These are phyloP conservation scores for Albugo candida DNA, from an alignment of 352 stramenopile species.

Conservation along the genomic window DNA sequence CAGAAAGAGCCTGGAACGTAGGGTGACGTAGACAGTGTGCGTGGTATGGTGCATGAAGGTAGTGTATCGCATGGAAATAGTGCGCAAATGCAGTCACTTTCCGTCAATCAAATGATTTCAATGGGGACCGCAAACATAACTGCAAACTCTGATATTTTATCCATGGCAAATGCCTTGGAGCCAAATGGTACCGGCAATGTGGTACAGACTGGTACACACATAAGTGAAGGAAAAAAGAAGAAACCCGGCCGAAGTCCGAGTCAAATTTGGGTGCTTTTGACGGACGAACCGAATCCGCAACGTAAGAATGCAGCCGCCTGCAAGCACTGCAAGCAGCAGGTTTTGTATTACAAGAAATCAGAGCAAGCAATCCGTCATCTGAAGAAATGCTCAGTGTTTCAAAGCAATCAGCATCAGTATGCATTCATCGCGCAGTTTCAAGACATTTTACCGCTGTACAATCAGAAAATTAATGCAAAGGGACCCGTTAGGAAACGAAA, in stretches of 20 bases:
- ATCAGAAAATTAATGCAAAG: slow-evolving; percentile 66
- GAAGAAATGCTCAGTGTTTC: slow-evolving; percentile 62
- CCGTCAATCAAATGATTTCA: too few species aligned
- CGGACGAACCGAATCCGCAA: slow-evolving; percentile 59
- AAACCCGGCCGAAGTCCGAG: slow-evolving; percentile 39
- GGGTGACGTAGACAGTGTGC: too few species aligned
- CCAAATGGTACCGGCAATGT: too few species aligned
- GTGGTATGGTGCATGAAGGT: too few species aligned
- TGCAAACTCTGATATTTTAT: too few species aligned
- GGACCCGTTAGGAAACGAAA: slow-evolving; percentile 34
- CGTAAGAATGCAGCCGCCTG: slow-evolving; percentile 49
- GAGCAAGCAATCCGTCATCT: slow-evolving; percentile 67
- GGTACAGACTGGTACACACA: too few species aligned
- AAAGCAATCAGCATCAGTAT: slow-evolving; percentile 67
- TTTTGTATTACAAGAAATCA: slow-evolving; percentile 77
- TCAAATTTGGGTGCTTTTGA: slow-evolving; percentile 67
- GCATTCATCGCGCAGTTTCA: slow-evolving; percentile 61
- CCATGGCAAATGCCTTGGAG: too few species aligned
- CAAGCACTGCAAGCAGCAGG: slow-evolving; percentile 74
- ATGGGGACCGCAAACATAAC: too few species aligned
- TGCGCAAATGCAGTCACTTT: too few species aligned
- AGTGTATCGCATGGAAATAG: too few species aligned
- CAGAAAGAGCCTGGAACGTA: too few species aligned
- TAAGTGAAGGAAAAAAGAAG: slow-evolving; percentile 33
- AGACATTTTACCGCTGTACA: slow-evolving; percentile 61